These are phyloP conservation scores for Botrytis cinerea DNA, from an alignment of 2,329 filamentous ascomycete genomes.

Conservation along the genomic window DNA sequence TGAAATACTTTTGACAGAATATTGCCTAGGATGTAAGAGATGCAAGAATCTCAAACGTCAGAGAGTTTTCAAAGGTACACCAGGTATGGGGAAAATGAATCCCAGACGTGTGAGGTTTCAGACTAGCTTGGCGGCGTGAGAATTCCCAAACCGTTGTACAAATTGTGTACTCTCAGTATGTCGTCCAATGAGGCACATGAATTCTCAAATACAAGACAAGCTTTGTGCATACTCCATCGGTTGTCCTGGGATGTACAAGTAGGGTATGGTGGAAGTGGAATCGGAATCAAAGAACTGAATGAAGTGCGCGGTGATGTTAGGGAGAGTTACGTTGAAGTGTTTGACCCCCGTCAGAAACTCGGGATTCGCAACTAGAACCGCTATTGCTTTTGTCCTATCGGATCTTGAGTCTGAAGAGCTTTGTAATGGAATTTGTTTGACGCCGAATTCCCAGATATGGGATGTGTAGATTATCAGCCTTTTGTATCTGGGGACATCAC, in stretches of 20 bases:
- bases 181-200: neutral
- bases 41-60: slow-evolving; percentile 16
- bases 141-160: neutral
- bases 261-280: neutral
- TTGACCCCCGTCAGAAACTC: neutral
- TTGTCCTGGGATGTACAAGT: neutral
- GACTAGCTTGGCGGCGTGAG: slow-evolving; percentile 6
- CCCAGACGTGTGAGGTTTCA: slow-evolving; percentile 18
- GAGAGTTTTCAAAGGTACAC: neutral
- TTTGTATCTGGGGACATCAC: neutral
- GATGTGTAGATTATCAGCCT: neutral
- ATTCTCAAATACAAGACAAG: neutral
- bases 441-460: neutral
- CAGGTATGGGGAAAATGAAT: slow-evolving; percentile 4
- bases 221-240: neutral
- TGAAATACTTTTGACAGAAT: neutral
- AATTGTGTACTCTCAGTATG: neutral
- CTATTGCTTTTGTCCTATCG: neutral
- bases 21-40: slow-evolving; percentile 10
- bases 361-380: neutral
- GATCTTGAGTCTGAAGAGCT: neutral
- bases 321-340: neutral
- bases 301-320: neutral
- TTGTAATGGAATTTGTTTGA: neutral
- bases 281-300: neutral